Conservation (phyloP, 1,284 basidiomycete genomes). For the Ceratobasidium sp. region DNA sequence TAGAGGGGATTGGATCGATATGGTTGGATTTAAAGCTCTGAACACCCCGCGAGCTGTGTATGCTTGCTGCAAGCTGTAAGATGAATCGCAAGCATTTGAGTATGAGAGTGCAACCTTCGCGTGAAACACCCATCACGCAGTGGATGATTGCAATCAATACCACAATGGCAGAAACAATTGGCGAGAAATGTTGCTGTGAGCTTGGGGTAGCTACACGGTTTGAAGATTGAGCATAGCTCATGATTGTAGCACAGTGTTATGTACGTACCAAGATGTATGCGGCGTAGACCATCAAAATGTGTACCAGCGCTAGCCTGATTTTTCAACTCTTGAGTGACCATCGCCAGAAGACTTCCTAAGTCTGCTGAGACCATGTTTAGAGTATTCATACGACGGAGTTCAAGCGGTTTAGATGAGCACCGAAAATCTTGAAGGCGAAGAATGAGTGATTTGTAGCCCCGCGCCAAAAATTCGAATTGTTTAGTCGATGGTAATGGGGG, state of each 20-base stretch:
- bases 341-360: background rate
- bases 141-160: background rate
- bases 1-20: background rate
- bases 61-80: background rate
- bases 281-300: background rate
- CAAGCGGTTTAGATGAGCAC: background rate
- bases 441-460: background rate
- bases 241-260: no score
- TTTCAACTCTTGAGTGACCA: background rate
- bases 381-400: background rate
- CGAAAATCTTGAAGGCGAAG: background rate
- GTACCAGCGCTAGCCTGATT: background rate
- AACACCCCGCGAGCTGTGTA: no score
- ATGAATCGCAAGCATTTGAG: background rate
- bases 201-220: no score
- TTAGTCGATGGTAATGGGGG: background rate
- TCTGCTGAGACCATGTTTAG: background rate
- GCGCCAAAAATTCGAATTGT: background rate
- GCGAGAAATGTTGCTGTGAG: background rate
- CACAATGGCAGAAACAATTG: background rate
- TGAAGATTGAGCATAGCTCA: no score
- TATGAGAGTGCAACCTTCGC: background rate
- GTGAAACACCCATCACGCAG: conserved; percentile 13
- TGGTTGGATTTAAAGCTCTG: no score
- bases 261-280: conserved; percentile 1